Percentiles rank a stretch among this genome's conserved stretches.
phyloP scores from a whole-genome alignment of 257 asterid genomes.

The Nicotiana undulata region DNA sequence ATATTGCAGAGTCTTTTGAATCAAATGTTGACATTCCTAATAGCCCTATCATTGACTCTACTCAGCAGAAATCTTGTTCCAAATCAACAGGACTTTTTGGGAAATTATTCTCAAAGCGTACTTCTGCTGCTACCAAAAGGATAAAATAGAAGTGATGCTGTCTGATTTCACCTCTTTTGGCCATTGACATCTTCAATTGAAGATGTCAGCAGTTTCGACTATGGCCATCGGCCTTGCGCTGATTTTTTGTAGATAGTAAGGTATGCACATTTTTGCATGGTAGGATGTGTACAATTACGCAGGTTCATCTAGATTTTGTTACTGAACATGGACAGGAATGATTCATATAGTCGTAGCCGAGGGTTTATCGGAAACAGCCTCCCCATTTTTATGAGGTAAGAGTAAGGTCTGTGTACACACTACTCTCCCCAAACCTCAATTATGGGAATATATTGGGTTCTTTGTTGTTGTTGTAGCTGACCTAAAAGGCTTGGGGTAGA shows the following conservation, averaged over 20 bases:
- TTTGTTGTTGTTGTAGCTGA: too few relatives aligned
- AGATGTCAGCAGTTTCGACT: not conserved
- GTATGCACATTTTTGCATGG: not conserved
- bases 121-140: constrained; percentile 16
- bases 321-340: not conserved
- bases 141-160: constrained; percentile 13
- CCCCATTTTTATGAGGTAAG: too few relatives aligned
- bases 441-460: too few relatives aligned
- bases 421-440: too few relatives aligned
- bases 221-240: not conserved
- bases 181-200: not conserved
- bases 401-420: too few relatives aligned
- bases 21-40: constrained; percentile 8
- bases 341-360: not conserved
- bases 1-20: constrained; percentile 19
- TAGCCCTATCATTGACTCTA: constrained; percentile 11
- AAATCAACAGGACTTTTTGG: constrained; percentile 34
- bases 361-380: too few relatives aligned
- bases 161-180: not conserved
- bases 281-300: not conserved
- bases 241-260: not conserved
- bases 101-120: constrained; percentile 36
- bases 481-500: not conserved
- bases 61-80: constrained; percentile 17
- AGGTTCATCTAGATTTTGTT: not conserved